Conservation (phyloP, 768 basidiomycete species). For the Boletales sp. region DNA sequence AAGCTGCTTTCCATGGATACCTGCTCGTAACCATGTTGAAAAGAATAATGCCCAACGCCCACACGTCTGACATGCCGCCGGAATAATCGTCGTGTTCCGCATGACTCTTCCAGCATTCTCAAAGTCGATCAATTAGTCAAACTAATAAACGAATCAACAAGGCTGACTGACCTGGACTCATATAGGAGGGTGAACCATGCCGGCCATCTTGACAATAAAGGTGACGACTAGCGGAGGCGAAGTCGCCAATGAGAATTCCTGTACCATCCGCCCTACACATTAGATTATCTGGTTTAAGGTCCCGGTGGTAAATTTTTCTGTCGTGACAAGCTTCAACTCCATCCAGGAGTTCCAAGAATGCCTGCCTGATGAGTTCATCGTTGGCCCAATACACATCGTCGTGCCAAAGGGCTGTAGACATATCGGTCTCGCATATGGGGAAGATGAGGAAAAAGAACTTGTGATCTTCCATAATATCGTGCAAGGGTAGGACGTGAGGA, state of each 20-base stretch:
- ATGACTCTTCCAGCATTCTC: slow-evolving; percentile 56
- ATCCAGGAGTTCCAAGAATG: slow-evolving; percentile 74
- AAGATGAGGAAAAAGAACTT: slow-evolving; percentile 62
- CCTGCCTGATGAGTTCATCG: slow-evolving; percentile 54
- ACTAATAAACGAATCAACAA: not conserved
- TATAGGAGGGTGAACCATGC: slow-evolving; percentile 58
- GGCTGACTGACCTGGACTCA: slow-evolving; percentile 57
- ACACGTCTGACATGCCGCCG: slow-evolving; percentile 44
- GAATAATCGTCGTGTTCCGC: slow-evolving; percentile 18
- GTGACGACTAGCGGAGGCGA: slow-evolving; percentile 58
- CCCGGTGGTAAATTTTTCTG: slow-evolving; percentile 71
- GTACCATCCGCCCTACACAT: slow-evolving; percentile 53
- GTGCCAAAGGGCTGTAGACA: slow-evolving; percentile 56
- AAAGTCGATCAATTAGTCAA: not conserved
- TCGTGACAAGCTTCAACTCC: slow-evolving; percentile 70
- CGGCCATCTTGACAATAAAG: slow-evolving; percentile 44
- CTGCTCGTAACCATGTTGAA: slow-evolving; percentile 70
- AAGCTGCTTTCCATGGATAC: slow-evolving; percentile 3
- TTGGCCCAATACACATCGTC: slow-evolving; percentile 49
- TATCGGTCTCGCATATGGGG: slow-evolving; percentile 57
- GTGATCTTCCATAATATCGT: slow-evolving; percentile 57
- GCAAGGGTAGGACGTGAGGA: slow-evolving; percentile 63
- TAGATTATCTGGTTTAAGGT: slow-evolving; percentile 81
- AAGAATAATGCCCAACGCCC: slow-evolving; percentile 78
- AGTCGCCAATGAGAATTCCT: slow-evolving; percentile 63